Evolutionary conservation across 441 rosid species (phyloP), one percentile per base, ranked within the genome.

Genomic region (Biscutella laevigata): DNA sequence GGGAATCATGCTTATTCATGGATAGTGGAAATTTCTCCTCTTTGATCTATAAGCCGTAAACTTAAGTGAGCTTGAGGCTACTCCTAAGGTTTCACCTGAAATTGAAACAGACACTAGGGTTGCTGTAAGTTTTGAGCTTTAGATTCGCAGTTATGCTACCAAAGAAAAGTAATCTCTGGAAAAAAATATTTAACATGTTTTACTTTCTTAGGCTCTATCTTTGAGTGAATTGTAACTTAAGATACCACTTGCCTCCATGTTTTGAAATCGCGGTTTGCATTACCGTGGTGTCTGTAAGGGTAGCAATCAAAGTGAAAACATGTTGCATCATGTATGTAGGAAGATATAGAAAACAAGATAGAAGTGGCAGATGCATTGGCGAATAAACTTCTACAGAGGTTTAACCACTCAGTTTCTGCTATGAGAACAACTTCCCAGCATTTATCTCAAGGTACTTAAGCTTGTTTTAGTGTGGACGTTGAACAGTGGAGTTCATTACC

Each of bases 311-410:
- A 14, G 19, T n/a, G 20, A 35, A 27, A 15, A 48, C 50, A 26
- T 50, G 64, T 43, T 64, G 37, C 33, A 53, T 41, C 53, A 21
- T 69, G 14, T 24, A 34, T 72, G 53, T 76, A 92, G 98, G 98
- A 86, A 72, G 96, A 79, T 51, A 70, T 86, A 43, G 97, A 88
- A 74, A 79, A 86, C 84, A 82, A 78, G 80, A 86, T 88, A 60
- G 95, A 92, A 78, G 85, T 88, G 30, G 90, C 77, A 2, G 95
- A 92, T 78, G 95, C 94, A 59, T 75, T 92, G 83, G 79, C 92
- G 9, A 62, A 77, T 55, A 88, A 92, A 79, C 92, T 92, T 60
- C 72, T 77, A 54, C 89, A 84, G 71, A 74, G 97, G 12, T 86
- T 77, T 71, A 79, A 80, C 61, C 53, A 77, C 73, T 84, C 95